Conservation (phyloP, 495 filamentous ascomycete genomes). For the Daldinia caldariorum region DNA sequence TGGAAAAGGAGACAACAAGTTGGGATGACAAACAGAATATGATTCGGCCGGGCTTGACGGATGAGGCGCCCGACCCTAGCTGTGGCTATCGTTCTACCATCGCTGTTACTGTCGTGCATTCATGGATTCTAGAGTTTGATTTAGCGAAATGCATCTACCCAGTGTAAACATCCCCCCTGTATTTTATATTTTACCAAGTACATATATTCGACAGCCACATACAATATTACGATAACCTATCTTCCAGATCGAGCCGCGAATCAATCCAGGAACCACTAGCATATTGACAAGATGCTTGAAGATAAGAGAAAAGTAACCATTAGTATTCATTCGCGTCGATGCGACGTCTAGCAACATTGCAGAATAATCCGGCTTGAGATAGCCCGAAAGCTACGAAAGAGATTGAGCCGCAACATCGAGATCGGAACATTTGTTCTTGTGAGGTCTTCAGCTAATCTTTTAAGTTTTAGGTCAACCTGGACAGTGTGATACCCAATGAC, state of each 20-base stretch:
- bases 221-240: conserved; percentile 4
- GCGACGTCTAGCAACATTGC: conserved; percentile 3
- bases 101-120: conserved; percentile 27
- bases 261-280: background rate
- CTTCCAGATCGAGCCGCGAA: conserved; percentile 10
- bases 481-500: background rate
- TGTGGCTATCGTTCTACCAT: conserved; percentile 26
- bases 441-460: too few relatives aligned
- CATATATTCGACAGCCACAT: conserved; percentile 21
- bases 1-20: conserved; percentile 38
- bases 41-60: conserved; percentile 49
- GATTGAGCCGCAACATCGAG: conserved; percentile 32
- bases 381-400: background rate
- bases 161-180: conserved; percentile 18
- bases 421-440: background rate
- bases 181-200: conserved; percentile 27
- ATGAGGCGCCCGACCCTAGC: conserved; percentile 34
- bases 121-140: conserved; percentile 29
- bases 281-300: background rate
- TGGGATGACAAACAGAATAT: conserved; percentile 43
- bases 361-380: conserved; percentile 22
- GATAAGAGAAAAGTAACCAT: background rate
- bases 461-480: background rate
- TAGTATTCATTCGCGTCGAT: background rate
- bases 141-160: conserved; percentile 34